A percentile compares a stretch with the other conserved stretches of the same genome.
Conservation (phyloP, 352 stramenopile species). For the Phytopythium litorale region DNA sequence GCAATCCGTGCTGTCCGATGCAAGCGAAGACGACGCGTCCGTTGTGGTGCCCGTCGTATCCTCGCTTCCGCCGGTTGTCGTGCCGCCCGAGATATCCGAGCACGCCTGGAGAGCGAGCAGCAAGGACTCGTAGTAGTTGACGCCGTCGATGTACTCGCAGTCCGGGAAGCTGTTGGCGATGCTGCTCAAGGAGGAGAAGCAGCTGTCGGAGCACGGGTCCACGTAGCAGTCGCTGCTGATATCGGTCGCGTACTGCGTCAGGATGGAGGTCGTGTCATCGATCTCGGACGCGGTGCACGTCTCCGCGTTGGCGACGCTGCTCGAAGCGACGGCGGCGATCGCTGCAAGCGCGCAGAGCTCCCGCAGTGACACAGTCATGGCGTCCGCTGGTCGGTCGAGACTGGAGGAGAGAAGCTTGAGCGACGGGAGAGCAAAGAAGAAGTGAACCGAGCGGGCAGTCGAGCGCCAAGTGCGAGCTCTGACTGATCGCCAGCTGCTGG, state of each 20-base stretch:
- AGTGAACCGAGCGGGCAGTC: background rate
- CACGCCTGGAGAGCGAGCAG: background rate
- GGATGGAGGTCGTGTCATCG: background rate
- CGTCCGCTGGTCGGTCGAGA: background rate
- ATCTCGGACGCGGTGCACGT: background rate
- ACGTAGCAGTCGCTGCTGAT: background rate
- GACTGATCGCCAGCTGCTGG: background rate
- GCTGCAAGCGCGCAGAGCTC: background rate
- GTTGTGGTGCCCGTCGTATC: background rate
- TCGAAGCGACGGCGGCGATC: background rate
- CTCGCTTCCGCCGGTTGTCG: background rate
- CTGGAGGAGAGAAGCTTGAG: background rate
- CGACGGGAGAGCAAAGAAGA: background rate
- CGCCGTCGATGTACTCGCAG: background rate
- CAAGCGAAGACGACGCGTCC: background rate
- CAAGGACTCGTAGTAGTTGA: slow-evolving; percentile 4
- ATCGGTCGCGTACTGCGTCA: background rate
- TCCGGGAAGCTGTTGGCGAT: background rate
- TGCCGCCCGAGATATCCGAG: background rate
- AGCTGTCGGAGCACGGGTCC: background rate
- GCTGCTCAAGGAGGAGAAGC: background rate
- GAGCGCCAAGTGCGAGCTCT: background rate
- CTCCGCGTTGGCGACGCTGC: background rate
- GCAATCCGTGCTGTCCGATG: background rate
- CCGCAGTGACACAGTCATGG: background rate